Conservation (phyloP, 306 rosid species). For the Cucurbita argyrosperma region DNA sequence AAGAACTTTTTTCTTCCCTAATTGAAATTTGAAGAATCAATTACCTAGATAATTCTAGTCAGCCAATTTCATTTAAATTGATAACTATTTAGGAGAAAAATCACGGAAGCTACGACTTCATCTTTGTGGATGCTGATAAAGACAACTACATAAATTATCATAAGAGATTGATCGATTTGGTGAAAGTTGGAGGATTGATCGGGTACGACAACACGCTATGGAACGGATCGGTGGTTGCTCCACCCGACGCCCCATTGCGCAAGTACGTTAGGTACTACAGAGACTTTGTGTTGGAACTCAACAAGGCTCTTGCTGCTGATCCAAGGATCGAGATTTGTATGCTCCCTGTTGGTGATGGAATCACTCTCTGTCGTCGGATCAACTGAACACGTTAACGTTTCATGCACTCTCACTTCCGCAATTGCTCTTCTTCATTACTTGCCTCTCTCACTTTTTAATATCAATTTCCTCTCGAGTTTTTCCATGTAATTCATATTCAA, state of each 20-base stretch:
- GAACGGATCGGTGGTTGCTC: conserved; percentile 89
- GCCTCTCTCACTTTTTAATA: background rate
- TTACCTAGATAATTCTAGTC: too few species aligned
- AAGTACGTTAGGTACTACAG: conserved; percentile 81
- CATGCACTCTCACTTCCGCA: background rate
- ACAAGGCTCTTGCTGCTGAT: conserved; percentile 76
- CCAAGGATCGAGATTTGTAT: conserved; percentile 80
- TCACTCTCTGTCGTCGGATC: conserved; percentile 10
- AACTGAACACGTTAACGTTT: background rate
- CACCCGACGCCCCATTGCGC: conserved; percentile 70
- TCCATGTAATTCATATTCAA: background rate
- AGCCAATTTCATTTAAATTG: too few species aligned
- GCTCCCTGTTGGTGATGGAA: conserved; percentile 16
- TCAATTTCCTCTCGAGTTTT: background rate
- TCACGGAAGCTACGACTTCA: conserved; percentile 66
- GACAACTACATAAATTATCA: conserved; percentile 91
- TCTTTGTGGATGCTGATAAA: conserved; percentile 85
- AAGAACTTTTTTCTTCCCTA: background rate
- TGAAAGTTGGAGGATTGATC: conserved; percentile 70
- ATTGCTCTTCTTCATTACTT: background rate
- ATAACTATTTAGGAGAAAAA: conserved; percentile 32
- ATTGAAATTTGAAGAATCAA: too few species aligned
- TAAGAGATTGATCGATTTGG: conserved; percentile 64
- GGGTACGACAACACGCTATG: conserved; percentile 91
- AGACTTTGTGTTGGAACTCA: conserved; percentile 77